Conservation (phyloP, 768 basidiomycete species). For the Thelephora ganbajun region DNA sequence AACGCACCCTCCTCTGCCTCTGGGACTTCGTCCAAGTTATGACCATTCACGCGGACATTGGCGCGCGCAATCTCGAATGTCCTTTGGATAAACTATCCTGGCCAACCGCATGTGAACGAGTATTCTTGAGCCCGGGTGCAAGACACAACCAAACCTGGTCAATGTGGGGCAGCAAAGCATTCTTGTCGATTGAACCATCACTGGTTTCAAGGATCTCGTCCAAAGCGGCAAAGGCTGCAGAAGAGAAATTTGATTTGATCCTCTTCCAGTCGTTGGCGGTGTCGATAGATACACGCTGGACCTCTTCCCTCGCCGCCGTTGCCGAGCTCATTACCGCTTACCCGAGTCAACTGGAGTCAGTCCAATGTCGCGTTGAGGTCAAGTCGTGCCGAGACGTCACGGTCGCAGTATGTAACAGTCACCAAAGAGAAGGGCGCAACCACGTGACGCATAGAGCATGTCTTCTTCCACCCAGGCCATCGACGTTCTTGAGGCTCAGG, state of each 20-base stretch:
- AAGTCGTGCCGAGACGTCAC: not conserved
- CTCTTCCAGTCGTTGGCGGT: slow-evolving; percentile 53
- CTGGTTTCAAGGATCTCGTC: slow-evolving; percentile 30
- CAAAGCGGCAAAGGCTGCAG: slow-evolving; percentile 30
- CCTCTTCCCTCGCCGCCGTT: slow-evolving; percentile 23
- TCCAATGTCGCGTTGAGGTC: not conserved
- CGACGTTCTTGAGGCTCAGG: too few relatives aligned
- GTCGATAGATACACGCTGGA: slow-evolving; percentile 47
- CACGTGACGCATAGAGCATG: not conserved
- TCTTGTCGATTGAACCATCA: slow-evolving; percentile 28
- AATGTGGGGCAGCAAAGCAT: slow-evolving; percentile 32
- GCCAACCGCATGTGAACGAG: not conserved
- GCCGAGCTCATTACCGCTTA: not conserved
- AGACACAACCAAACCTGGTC: slow-evolving; percentile 27
- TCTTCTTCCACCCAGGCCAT: not conserved
- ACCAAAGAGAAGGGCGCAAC: not conserved
- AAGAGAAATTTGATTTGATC: slow-evolving; percentile 37
- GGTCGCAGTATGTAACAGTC: not conserved
- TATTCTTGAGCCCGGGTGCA: not conserved
- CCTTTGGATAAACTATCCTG: slow-evolving; percentile 42
- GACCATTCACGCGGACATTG: slow-evolving; percentile 73
- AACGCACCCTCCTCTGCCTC: slow-evolving; percentile 38
- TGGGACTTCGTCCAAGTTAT: slow-evolving; percentile 53
- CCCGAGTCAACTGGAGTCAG: not conserved
- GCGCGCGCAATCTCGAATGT: slow-evolving; percentile 49